Base-by-base conservation (phyloP, 805 yeast genomes). In the Suhomyces pyralidae region DNA sequence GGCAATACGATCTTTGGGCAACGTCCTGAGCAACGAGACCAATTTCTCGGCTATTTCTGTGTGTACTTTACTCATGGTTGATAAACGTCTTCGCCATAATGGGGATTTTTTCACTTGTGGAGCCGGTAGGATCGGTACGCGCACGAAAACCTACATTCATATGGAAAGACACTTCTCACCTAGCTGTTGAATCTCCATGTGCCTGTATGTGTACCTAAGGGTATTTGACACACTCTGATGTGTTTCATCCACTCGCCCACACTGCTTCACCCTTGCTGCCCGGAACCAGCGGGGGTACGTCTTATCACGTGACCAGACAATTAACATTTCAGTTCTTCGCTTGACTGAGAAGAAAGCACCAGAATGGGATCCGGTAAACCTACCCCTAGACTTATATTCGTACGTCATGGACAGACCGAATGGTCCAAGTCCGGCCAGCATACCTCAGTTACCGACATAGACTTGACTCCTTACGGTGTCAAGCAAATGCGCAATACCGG, bases 351-450 rank as follows among this genome's bases (percentile, higher is more conserved):
- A 7, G 17, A 17, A 36, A 15, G 12, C 14, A 15, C 19, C 40
- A 40, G 15, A 20, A 42, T 42, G 45, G 46, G 46, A 25, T 25
- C 46, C 42, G 22, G 8, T 20, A 46, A 46, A 25, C 50, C 55
- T 9, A 78, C 88, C 10, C 92, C 92, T 28, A 79, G 92, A 67
- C 80, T 86, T 48, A 78, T 86, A 24, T 81, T 86, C 58, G 80
- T 86, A 48, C 90, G 94, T 66, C 94, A 88, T 60, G 93, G 93
- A 60, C 97, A 92, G 73, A 92, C 98, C 2, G 96, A 86, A 68
- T 92, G 98, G 98, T 92, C 97, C 45, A 85, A 88, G 63, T 80
- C 91, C 2, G 98, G 98, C 24, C 96, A 90, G 67, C 86, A 89
- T 71, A 93, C 98, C 3, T 90, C 97, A 2, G 58, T 76, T 43